Evolutionary conservation across 129 eudicot species (phyloP), one percentile per base, ranked within the genome.

Genomic region (Cynara cardunculus): DNA sequence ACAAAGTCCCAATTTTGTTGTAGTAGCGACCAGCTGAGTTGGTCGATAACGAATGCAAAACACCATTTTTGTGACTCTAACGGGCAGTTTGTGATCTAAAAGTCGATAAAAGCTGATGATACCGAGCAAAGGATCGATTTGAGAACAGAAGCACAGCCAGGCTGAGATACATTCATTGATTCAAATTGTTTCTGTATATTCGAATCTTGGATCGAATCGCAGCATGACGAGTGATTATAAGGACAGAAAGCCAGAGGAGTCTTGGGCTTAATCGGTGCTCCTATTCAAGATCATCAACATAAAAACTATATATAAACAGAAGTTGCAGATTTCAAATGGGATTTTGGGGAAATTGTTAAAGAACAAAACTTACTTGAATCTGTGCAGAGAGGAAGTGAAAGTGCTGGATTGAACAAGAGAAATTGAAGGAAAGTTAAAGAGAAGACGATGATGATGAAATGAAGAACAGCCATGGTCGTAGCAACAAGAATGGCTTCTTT

Each of bases 101-200:
- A 37, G 16, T 66, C 19, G 28, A 41, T n/a, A 69, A 46, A 64
- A 12, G 30, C 19, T 64, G 61, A 39, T 35, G 87, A 86, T 90
- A 92, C 97, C 81, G 97, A 82, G 46, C 97, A 92, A 78, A 92
- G 88, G 82, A 92, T 81, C 25, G 93, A 90, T 80, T 87, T 88
- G 32, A 92, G 72, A 78, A 85, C 30, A 27, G 97, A 84, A 87
- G 96, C 93, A 88, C 96, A 92, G 27, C 26, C 87, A 7, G 90
- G 21, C 62, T 87, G 83, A 74, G 97, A 84, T 39, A 92, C 86
- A 61, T 89, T 92, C 91, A 92, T 85, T 14, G 89, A 85, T 78
- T 64, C 76, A 37, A 88, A 88, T 28, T 80, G 91, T 69, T 84
- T 90, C 85, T 70, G 78, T 76, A 92, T 25, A 28, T 62, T 76